Conservation (phyloP, 495 filamentous ascomycete species). For the Penicillium cataractarum region DNA sequence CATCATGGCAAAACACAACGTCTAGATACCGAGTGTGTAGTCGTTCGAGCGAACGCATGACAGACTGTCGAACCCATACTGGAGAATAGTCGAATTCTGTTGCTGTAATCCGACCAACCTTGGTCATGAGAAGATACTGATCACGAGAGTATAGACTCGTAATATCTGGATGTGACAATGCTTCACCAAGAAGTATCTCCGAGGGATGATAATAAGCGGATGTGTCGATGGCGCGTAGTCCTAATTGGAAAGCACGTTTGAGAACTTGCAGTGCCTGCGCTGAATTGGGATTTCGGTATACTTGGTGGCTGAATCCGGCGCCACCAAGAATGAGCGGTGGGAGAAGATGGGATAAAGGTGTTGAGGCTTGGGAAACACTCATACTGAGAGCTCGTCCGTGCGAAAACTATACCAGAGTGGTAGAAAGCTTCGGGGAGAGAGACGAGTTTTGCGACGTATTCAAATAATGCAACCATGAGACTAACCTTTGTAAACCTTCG, state of each 20-base stretch:
- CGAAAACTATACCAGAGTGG: constrained; percentile 2
- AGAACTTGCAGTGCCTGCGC: constrained; percentile 73
- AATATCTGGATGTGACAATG: constrained; percentile 60
- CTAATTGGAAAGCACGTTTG: constrained; percentile 67
- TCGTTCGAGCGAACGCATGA: constrained; percentile 52
- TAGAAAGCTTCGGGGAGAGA: not conserved
- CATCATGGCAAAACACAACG: constrained; percentile 68
- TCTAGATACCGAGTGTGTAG: constrained; percentile 60
- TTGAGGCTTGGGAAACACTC: constrained; percentile 5
- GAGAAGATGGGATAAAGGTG: constrained; percentile 21
- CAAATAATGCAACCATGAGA: not conserved
- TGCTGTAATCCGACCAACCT: constrained; percentile 57
- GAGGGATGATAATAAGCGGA: constrained; percentile 91
- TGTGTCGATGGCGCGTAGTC: constrained; percentile 82
- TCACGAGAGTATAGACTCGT: constrained; percentile 50
- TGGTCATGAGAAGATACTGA: constrained; percentile 61
- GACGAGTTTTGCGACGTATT: not conserved
- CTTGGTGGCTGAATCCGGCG: constrained; percentile 85
- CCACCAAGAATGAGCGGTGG: constrained; percentile 71
- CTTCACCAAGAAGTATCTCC: constrained; percentile 75
- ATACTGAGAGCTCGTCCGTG: constrained; percentile 12
- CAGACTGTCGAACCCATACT: constrained; percentile 54
- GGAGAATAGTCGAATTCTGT: constrained; percentile 61
- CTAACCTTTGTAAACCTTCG: not conserved
- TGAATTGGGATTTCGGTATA: constrained; percentile 66